Percentiles rank a stretch among this genome's conserved stretches.
phyloP scores from a whole-genome alignment of 257 asterid species.

The Craterostigma plantagineum region DNA sequence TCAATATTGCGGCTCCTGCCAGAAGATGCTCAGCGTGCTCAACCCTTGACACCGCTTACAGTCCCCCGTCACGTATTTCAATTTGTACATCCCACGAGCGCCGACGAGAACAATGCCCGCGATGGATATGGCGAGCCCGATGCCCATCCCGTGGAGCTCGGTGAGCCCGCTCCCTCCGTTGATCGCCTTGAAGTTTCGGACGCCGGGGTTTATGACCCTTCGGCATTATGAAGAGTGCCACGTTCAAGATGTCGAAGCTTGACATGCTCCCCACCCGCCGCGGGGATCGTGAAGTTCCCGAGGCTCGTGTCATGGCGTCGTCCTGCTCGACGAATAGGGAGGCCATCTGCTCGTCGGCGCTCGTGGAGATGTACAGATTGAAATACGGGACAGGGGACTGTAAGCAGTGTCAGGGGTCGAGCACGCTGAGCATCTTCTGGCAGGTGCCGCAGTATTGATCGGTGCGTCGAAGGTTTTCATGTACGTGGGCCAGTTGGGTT shows the following conservation, averaged over 20 bases:
- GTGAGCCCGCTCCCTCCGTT: constrained; percentile 33
- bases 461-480: too few relatives aligned
- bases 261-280: constrained; percentile 99
- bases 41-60: constrained; percentile 59
- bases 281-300: constrained; percentile 58
- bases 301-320: constrained; percentile 43
- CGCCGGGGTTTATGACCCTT: constrained; percentile 40
- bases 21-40: constrained; percentile 71
- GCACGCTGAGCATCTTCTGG: too few relatives aligned
- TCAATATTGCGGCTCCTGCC: constrained; percentile 90
- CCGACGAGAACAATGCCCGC: constrained; percentile 69
- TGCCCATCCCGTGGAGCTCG: too few relatives aligned
- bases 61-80: constrained; percentile 37
- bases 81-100: constrained; percentile 52
- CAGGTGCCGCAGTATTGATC: too few relatives aligned
- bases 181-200: constrained; percentile 18
- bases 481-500: too few relatives aligned
- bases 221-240: constrained; percentile 60
- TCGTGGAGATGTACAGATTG: too few relatives aligned
- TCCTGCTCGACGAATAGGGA: constrained; percentile 93
- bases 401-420: too few relatives aligned
- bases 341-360: constrained; percentile 90
- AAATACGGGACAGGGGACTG: too few relatives aligned
- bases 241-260: constrained; percentile 78
- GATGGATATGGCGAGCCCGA: constrained; percentile 64